A percentile compares a stretch with the other conserved stretches of the same genome.
Evolutionary conservation across 441 rosid species (phyloP).

Genomic region (Eugenia klotzschiana): DNA sequence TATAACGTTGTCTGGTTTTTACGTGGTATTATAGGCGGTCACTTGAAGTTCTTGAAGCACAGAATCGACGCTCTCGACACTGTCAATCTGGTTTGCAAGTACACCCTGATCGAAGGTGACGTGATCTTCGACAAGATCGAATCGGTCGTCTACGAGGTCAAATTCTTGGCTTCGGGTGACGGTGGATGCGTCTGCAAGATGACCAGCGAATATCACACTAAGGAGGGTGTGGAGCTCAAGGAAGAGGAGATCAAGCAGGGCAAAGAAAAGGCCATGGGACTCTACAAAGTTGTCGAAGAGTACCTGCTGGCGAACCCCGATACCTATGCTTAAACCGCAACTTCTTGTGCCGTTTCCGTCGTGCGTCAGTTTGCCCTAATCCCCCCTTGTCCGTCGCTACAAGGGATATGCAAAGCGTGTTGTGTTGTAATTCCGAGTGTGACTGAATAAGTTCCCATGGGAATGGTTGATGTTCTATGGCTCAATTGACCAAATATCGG

Average conservation of each 20-base stretch:
- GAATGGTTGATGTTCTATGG: neutral
- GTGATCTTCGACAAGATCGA: neutral
- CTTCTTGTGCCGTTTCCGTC: neutral
- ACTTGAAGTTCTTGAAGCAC: neutral
- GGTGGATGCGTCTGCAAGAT: neutral
- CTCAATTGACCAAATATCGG: neutral
- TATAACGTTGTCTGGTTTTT: neutral
- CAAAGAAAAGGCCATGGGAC: neutral
- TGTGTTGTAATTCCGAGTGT: neutral
- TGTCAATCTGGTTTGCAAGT: neutral
- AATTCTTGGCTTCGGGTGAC: neutral
- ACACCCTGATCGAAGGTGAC: neutral
- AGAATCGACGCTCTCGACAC: neutral
- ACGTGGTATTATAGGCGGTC: neutral
- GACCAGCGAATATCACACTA: neutral
- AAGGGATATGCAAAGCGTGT: neutral
- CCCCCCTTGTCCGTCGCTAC: neutral
- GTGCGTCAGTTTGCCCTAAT: neutral
- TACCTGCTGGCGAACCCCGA: neutral
- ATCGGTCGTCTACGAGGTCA: neutral
- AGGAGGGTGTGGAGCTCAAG: neutral
- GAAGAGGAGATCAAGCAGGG: neutral
- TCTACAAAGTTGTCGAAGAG: neutral
- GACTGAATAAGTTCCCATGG: neutral
- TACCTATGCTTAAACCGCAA: neutral